These are phyloP conservation scores for Ophiosphaerella herpotricha DNA, from an alignment of 2,329 filamentous ascomycete species.

Conservation along the genomic window DNA sequence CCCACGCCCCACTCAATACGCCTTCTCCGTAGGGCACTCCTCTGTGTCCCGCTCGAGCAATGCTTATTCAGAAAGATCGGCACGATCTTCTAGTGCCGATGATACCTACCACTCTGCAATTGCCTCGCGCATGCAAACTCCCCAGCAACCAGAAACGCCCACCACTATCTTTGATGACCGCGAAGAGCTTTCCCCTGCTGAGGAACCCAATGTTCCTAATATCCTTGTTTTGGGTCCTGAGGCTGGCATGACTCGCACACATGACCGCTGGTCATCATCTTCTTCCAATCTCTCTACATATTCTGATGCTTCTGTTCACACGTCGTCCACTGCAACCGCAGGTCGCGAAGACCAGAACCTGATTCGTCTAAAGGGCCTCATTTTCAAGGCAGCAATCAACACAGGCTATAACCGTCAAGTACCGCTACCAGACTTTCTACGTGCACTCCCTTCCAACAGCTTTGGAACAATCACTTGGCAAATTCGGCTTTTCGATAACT, in stretches of 20 bases:
- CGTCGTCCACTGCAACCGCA: slow-evolving; percentile 72
- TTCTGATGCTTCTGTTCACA: slow-evolving; percentile 67
- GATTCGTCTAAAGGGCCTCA: slow-evolving; percentile 74
- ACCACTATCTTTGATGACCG: slow-evolving; percentile 96
- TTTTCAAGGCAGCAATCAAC: slow-evolving; percentile 85
- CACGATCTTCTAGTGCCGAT: slow-evolving; percentile 50
- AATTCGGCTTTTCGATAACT: slow-evolving; percentile 72
- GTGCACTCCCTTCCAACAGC: slow-evolving; percentile 72
- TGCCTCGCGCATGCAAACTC: slow-evolving; percentile 40
- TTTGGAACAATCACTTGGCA: slow-evolving; percentile 78
- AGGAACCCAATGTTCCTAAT: slow-evolving; percentile 78
- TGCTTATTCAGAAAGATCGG: slow-evolving; percentile 43
- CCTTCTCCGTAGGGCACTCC: slow-evolving; percentile 56
- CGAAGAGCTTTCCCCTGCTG: slow-evolving; percentile 70
- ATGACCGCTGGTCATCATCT: slow-evolving; percentile 78
- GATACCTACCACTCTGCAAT: slow-evolving; percentile 52
- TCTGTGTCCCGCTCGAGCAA: slow-evolving; percentile 38
- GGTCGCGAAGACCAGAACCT: slow-evolving; percentile 76
- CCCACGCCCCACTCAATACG: slow-evolving; percentile 77
- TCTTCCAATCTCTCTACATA: slow-evolving; percentile 76
- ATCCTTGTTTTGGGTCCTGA: slow-evolving; percentile 83
- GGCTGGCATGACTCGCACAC: slow-evolving; percentile 54
- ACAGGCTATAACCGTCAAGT: slow-evolving; percentile 72
- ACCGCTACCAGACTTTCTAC: slow-evolving; percentile 74
- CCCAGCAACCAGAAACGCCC: slow-evolving; percentile 75